Evolutionary conservation across 148 eudicot species (phyloP), one percentile per base, ranked within the genome.

Genomic region (Fagopyrum esculentum): DNA sequence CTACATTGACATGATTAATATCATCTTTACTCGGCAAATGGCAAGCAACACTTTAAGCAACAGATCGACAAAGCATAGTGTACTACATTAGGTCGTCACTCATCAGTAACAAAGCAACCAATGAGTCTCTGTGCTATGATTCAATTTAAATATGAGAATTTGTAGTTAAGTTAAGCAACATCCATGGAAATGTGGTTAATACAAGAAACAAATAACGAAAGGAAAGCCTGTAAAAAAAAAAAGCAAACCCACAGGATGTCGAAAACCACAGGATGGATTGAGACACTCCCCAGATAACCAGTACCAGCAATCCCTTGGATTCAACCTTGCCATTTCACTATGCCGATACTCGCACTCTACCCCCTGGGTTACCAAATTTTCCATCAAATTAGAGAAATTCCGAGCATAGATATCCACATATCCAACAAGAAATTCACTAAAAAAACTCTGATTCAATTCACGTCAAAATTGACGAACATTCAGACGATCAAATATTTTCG

Each of bases 291-390:
- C 93, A 26, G 84, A 76, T 22, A 85, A 75, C 97, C 97, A 91
- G 80, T 86, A 91, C 90, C 97, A 84, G 77, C 97, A 91, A 76
- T 91, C 91, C 63, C 87, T 80, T 1, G 93, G 93, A 76, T 91
- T 89, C 73, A 89, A 85, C 84, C 97, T 86, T 4, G 91, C 97
- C 77, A 79, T 79, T 60, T 91, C 93, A 81, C 89, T 83, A 78
- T 91, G 97, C 63, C 93, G 75, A 75, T 89, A 91, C 77, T 91
- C 91, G 51, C 97, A 91, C 40, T 89, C 89, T 71, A 72, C 75
- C 54, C 97, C 97, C 97, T 91, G 84, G 56, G 2, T 59, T 59
- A 12, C 69, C 66, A 26, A 22, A 22, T 26, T 56, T 56, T 5
- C 29, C 66, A 59, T 55, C 59, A 55, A 45, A 17, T 40, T 6